Base-by-base conservation (phyloP, 2,329 filamentous ascomycete genomes). In the Diaporthe citrichinensis region DNA sequence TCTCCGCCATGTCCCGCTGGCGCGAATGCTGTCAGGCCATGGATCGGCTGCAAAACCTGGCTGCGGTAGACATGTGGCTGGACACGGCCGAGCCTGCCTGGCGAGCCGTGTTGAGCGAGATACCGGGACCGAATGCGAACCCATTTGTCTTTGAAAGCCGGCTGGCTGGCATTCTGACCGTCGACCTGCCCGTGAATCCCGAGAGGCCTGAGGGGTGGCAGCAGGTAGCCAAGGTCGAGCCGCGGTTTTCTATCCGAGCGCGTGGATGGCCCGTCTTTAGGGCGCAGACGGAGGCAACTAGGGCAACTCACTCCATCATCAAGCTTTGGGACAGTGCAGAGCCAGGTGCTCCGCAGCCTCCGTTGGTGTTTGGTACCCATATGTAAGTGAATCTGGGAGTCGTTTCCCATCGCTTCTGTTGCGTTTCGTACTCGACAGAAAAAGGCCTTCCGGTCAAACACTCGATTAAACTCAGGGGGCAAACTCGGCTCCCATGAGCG, bases 271-370 rank as follows among this genome's bases (percentile, higher is more conserved):
- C 57, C 57, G 57, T 59, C 31, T 59, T 59, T 39, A 59, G 57
- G 34, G 57, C 23, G 57, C 5, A 4, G 57, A 59, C 12, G 31
- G 31, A 39, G 31, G 31, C 9, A n/a, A 59, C 31, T n/a, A 15
- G 57, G 39, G 57, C 57, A 36, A 7, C 31, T 39, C 4, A 59
- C 31, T 23, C 57, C 57, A 59, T 59, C 57, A 59, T 59, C 57
- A 59, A 59, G 57, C 57, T 59, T 59, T 59, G 57, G 57, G 57
- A 59, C 57, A 59, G 57, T 59, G 57, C 57, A 39, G 57, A 59
- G 57, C 57, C 57, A n/a, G 57, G 57, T 59, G 20, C 57, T 39
- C 57, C 57, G 34, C 57, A 59, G 57, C 57, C 57, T n/a, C 57
- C 57, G 31, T 39, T 59, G 57, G 57, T 59, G 7, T 59, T 59